These are phyloP conservation scores for Cladophialophora psammophila DNA, from an alignment of 2,329 filamentous ascomycete species.

Conservation along the genomic window DNA sequence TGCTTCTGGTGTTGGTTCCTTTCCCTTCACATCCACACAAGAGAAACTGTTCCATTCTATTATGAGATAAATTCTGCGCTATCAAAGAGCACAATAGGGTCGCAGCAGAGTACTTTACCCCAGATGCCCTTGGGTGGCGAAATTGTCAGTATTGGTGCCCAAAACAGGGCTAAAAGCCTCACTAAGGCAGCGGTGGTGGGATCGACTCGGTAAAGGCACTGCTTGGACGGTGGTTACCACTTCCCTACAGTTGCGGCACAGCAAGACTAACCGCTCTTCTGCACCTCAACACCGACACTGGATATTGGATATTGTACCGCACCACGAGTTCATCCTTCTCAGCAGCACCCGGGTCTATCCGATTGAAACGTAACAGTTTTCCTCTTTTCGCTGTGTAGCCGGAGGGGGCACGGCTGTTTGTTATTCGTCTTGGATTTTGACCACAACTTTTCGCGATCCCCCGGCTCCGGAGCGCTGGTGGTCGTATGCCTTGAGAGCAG, in stretches of 20 bases:
- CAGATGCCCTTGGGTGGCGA: conserved; percentile 7
- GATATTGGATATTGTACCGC: background rate
- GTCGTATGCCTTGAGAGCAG: conserved; percentile 38
- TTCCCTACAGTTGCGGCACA: conserved; percentile 3
- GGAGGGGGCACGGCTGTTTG: background rate
- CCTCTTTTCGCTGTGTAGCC: background rate
- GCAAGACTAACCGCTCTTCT: conserved; percentile 7
- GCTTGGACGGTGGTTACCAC: background rate
- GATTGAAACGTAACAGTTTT: background rate
- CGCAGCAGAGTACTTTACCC: conserved; percentile 9
- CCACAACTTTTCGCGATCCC: conserved; percentile 40
- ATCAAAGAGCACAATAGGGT: background rate
- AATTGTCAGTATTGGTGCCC: conserved; percentile 9
- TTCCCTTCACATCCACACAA: background rate
- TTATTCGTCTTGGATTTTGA: conserved; percentile 40
- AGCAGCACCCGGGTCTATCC: conserved; percentile 2
- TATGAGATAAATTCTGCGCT: background rate
- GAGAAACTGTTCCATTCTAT: background rate
- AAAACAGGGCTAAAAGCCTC: conserved; percentile 8
- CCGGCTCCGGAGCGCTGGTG: conserved; percentile 39
- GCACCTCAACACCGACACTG: background rate
- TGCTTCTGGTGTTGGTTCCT: background rate
- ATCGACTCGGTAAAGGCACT: background rate
- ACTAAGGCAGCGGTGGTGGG: background rate
- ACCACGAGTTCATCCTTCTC: background rate